Percentiles rank a stretch among this genome's conserved stretches.
Conservation (phyloP, 192 early-diverging fungal species). For the Dissophora ornata region DNA sequence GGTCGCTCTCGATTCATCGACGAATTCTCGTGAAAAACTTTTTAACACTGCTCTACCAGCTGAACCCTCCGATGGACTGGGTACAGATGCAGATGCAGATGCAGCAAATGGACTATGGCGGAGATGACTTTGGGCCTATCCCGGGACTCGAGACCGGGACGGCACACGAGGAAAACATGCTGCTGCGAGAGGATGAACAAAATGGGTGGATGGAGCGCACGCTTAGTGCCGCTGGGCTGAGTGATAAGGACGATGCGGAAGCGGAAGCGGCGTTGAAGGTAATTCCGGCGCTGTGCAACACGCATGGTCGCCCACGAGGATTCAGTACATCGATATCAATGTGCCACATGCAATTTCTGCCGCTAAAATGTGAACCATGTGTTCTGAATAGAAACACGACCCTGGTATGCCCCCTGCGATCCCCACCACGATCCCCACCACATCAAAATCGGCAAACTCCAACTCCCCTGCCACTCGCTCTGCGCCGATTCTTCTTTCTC, state of each 20-base stretch:
- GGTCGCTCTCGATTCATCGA: slow-evolving; percentile 42
- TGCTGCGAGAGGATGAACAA: slow-evolving; percentile 40
- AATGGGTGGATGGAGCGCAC: slow-evolving; percentile 49
- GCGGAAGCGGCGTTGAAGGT: neutral
- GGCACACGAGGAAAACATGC: slow-evolving; percentile 6
- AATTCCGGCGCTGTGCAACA: no score
- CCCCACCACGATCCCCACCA: no score
- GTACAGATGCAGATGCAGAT: slow-evolving; percentile 33
- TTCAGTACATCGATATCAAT: no score
- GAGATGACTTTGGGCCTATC: neutral
- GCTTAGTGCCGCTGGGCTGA: slow-evolving; percentile 29
- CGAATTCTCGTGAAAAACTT: slow-evolving; percentile 54
- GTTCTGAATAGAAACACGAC: no score
- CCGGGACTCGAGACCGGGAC: neutral
- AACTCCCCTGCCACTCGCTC: neutral
- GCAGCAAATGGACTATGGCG: slow-evolving; percentile 4
- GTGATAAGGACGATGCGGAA: slow-evolving; percentile 31
- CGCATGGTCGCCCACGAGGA: no score
- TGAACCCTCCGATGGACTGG: slow-evolving; percentile 33
- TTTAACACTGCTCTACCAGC: slow-evolving; percentile 29
- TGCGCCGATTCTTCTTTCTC: neutral
- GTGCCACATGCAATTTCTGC: no score
- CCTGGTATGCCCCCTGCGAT: no score
- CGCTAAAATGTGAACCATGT: no score
- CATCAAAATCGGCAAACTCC: neutral